Evolutionary conservation across 2,329 filamentous ascomycete species (phyloP), one percentile per base, ranked within the genome.

Genomic region (Escovopsis sp.): DNA sequence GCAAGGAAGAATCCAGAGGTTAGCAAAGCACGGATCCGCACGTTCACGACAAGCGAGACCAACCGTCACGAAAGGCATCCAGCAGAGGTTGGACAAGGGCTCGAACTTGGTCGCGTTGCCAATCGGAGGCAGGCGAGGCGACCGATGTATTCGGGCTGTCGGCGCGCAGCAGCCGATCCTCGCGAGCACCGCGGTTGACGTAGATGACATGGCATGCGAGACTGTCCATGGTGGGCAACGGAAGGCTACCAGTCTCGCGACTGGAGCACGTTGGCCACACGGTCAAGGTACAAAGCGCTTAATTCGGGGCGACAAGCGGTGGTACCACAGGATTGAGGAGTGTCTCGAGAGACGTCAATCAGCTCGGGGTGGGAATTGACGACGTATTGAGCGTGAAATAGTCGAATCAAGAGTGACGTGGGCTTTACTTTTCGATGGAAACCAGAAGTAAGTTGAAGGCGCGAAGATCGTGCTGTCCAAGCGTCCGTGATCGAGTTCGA

Each of bases 211-310:
- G 71, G 56, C 71, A 76, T 45, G 63, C 61, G 53, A 68, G 65
- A 55, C 64, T 65, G 57, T 76, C 72, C 73, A 77, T 77, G 56
- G 60, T 67, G 63, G 44, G 63, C 61, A 62, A 64, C 60, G 56
- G 63, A 59, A 63, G 67, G 69, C 70, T 70, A 67, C 71, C 70
- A 74, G 72, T 72, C 72, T 68, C 60, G 57, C 65, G 71, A 74
- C 71, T 65, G 71, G 69, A 70, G 65, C 70, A 66, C 69, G 68
- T 68, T 64, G 63, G 62, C 68, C 69, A 63, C 65, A 53, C 52
- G 48, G 54, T 53, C 56, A 53, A 47, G 43, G 31, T 41, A 29
- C 36, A 39, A 39, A 36, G 38, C 44, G 43, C 43, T 43, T 43
- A 34, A 47, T 33, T 40, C 31, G 37, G 35, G 10, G 39, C 34